phyloP scores from a whole-genome alignment of 148 eudicot genomes.

The Heliosperma pusillum region DNA sequence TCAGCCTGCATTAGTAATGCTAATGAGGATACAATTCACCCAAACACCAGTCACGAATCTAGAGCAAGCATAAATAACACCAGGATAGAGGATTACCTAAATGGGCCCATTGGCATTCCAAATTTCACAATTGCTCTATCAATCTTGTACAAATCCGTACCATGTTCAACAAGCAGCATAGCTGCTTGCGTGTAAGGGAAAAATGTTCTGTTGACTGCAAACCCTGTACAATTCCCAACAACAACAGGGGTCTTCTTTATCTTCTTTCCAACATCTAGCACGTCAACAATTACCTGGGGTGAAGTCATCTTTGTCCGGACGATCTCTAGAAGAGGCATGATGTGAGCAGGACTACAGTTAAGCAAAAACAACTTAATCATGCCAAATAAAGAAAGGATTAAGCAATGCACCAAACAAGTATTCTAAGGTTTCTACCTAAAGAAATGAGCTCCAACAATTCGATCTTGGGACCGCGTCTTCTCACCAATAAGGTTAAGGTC shows the following conservation, averaged over 20 bases:
- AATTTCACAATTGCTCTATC: conserved; percentile 75
- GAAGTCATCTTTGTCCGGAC: conserved; percentile 88
- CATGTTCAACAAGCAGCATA: conserved; percentile 75
- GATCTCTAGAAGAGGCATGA: conserved; percentile 96
- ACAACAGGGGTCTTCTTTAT: conserved; percentile 90
- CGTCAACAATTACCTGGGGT: conserved; percentile 82
- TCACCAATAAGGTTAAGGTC: conserved; percentile 86
- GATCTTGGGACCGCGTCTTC: conserved; percentile 77
- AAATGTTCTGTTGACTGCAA: conserved; percentile 94
- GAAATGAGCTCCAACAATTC: conserved; percentile 88
- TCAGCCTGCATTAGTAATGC: conserved; percentile 45
- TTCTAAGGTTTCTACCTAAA: conserved; percentile 55
- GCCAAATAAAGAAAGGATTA: neutral
- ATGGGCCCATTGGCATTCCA: conserved; percentile 99
- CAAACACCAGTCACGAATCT: neutral
- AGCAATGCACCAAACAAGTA: neutral
- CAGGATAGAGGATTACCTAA: conserved; percentile 46
- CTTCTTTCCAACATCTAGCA: conserved; percentile 82
- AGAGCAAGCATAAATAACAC: neutral
- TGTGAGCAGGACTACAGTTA: conserved; percentile 79
- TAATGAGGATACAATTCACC: neutral
- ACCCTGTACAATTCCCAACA: conserved; percentile 95
- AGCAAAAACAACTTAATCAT: conserved; percentile 13
- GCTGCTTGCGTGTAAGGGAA: conserved; percentile 92
- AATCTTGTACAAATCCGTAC: conserved; percentile 70